Conservation (phyloP, 1,284 basidiomycete species). For the Ceratobasidium theobromae region DNA sequence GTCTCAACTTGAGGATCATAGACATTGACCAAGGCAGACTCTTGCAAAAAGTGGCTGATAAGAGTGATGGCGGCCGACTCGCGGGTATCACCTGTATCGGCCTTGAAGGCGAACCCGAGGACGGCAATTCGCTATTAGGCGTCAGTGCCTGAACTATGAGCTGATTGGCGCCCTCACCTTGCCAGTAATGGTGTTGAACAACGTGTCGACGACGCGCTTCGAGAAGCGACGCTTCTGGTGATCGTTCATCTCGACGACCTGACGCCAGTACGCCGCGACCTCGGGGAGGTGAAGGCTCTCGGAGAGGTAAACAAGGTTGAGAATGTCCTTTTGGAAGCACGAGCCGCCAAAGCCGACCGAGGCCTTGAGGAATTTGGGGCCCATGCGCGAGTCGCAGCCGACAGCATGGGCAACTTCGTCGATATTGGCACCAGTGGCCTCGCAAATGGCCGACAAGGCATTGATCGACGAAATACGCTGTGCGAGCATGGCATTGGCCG, state of each 20-base stretch:
- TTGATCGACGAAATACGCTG: conserved; percentile 98
- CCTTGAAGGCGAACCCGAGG: conserved; percentile 95
- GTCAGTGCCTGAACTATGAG: neutral
- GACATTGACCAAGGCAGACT: conserved; percentile 82
- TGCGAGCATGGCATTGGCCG: conserved; percentile 98
- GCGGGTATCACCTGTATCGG: conserved; percentile 95
- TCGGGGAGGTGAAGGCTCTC: conserved; percentile 93
- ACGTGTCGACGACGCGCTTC: conserved; percentile 87
- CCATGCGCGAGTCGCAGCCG: conserved; percentile 90
- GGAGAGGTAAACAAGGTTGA: conserved; percentile 96
- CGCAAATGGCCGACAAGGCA: conserved; percentile 97
- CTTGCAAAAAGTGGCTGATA: conserved; percentile 89
- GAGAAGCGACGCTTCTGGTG: conserved; percentile 92
- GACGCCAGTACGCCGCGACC: conserved; percentile 97
- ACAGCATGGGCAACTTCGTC: conserved; percentile 96
- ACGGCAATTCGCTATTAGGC: conserved; percentile 82
- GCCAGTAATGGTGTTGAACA: conserved; percentile 97
- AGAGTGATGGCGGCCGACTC: conserved; percentile 97
- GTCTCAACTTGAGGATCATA: conserved; percentile 82
- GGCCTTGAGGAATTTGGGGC: conserved; percentile 93
- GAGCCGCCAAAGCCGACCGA: conserved; percentile 97
- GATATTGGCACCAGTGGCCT: conserved; percentile 98
- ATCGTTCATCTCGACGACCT: conserved; percentile 95
- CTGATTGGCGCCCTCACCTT: conserved; percentile 58
- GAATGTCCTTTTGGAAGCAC: conserved; percentile 99